Conservation (phyloP, 2,329 filamentous ascomycete genomes). For the Ustulina deusta region DNA sequence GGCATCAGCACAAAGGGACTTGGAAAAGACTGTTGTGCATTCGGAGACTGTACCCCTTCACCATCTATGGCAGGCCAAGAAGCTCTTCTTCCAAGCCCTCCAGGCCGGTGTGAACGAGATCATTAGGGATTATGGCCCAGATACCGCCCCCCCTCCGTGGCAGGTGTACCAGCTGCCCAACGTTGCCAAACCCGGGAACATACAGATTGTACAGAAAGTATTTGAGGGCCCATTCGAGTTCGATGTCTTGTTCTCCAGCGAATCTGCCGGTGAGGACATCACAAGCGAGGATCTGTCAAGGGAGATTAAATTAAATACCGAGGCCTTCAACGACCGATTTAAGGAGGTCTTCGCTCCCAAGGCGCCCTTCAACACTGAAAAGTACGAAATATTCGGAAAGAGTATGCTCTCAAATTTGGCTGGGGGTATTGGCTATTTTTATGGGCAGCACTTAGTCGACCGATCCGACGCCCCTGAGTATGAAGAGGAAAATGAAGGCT, state of each 20-base stretch:
- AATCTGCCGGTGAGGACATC: constrained; percentile 69
- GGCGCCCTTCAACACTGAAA: constrained; percentile 77
- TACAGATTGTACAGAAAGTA: constrained; percentile 90
- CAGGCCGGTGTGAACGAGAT: constrained; percentile 64
- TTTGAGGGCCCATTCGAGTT: constrained; percentile 94
- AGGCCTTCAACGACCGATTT: constrained; percentile 81
- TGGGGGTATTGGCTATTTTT: constrained; percentile 95
- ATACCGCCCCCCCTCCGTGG: constrained; percentile 82
- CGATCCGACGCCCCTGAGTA: constrained; percentile 93
- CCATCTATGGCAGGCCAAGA: constrained; percentile 86
- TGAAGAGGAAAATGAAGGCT: constrained; percentile 93
- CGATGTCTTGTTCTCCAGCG: constrained; percentile 89
- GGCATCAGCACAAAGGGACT: constrained; percentile 74
- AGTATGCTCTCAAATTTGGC: constrained; percentile 95
- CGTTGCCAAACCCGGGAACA: constrained; percentile 76
- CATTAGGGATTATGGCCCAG: constrained; percentile 61
- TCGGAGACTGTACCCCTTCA: constrained; percentile 76
- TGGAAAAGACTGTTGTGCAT: constrained; percentile 80
- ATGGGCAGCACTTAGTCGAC: constrained; percentile 88
- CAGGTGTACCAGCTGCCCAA: constrained; percentile 86
- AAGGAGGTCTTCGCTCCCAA: constrained; percentile 77
- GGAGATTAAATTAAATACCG: constrained; percentile 74
- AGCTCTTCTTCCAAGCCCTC: constrained; percentile 66
- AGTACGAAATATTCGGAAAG: constrained; percentile 84
- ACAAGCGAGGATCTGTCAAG: constrained; percentile 74